These are phyloP conservation scores for Tetrahymena thermophila DNA, from an alignment of 73 alveolate genomes.

Conservation along the genomic window DNA sequence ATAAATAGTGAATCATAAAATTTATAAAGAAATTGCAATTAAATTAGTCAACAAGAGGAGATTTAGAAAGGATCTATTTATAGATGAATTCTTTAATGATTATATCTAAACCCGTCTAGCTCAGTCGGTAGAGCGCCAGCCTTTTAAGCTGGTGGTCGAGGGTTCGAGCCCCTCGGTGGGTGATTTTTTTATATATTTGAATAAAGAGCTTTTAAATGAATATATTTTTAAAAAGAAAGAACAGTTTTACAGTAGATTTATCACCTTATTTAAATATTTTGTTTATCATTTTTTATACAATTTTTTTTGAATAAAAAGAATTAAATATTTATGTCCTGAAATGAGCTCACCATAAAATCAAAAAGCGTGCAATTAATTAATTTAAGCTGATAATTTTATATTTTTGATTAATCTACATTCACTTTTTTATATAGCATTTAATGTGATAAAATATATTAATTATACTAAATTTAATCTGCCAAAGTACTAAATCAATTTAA, in stretches of 20 bases:
- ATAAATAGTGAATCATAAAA: no score
- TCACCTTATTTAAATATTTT: no score
- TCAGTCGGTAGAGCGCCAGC: constrained; percentile 8
- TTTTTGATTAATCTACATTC: background rate
- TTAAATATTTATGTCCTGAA: no score
- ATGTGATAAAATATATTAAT: no score
- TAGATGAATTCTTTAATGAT: background rate
- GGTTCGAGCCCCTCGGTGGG: constrained; percentile 10
- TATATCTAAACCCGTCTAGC: background rate
- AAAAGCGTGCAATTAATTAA: background rate
- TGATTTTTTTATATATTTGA: background rate
- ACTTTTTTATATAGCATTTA: no score
- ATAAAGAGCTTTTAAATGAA: background rate
- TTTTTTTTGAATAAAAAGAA: background rate
- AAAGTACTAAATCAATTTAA: no score
- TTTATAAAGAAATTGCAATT: background rate
- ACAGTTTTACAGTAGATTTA: background rate
- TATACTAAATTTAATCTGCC: no score
- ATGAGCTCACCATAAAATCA: background rate
- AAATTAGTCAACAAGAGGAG: background rate
- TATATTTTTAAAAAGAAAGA: background rate
- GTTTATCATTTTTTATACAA: background rate
- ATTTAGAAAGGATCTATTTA: background rate
- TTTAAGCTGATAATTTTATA: no score
- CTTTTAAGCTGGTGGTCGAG: constrained; percentile 5